Conservation (phyloP, 805 yeast species). For the Starmerella floricola region DNA sequence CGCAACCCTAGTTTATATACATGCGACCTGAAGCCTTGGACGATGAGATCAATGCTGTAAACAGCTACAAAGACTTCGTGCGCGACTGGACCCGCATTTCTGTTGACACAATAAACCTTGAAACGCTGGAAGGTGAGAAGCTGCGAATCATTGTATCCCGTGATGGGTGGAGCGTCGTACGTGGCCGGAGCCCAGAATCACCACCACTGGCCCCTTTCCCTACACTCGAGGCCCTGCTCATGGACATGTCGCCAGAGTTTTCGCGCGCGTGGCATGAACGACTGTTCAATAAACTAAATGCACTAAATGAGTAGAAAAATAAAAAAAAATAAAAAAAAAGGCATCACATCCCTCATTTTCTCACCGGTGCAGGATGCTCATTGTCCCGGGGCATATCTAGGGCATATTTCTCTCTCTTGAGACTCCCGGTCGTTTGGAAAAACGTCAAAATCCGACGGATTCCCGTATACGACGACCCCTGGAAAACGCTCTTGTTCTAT, state of each 20-base stretch:
- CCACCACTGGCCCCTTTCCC: no score
- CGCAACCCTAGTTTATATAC: not conserved
- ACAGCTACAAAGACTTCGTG: slow-evolving; percentile 4
- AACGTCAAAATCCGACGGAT: no score
- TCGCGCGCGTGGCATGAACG: slow-evolving; percentile 17
- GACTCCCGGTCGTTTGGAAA: no score
- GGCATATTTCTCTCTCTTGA: no score
- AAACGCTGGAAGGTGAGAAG: slow-evolving; percentile 17
- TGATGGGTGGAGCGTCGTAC: slow-evolving; percentile 20
- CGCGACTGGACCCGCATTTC: slow-evolving; percentile 3
- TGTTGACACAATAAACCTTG: slow-evolving; percentile 3
- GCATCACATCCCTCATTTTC: no score
- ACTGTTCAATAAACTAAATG: slow-evolving; percentile 6
- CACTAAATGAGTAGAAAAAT: not conserved
- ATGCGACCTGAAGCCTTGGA: slow-evolving; percentile 12
- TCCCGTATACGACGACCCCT: no score
- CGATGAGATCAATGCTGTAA: slow-evolving; percentile 14
- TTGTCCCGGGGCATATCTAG: no score
- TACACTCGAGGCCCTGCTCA: slow-evolving; percentile 26
- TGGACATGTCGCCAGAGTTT: slow-evolving; percentile 24
- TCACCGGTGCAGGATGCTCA: no score
- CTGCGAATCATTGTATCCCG: slow-evolving; percentile 8
- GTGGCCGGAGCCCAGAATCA: not conserved
- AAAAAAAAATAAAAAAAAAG: not conserved
- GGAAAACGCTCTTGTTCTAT: no score